Conservation (phyloP, 441 rosid genomes). For the Biscutella laevigata region DNA sequence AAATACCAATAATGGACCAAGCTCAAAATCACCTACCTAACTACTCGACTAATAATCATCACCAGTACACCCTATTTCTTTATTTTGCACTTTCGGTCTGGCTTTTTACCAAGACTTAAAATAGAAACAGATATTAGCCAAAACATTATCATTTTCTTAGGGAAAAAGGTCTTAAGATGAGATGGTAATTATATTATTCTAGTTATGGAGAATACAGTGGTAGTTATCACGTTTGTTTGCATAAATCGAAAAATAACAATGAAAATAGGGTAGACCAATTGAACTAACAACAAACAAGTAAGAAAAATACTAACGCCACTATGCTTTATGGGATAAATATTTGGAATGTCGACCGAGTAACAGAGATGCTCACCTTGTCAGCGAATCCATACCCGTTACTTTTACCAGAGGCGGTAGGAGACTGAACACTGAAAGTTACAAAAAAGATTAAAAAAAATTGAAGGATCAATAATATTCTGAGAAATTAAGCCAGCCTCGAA, state of each 20-base stretch:
- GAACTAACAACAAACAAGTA: neutral
- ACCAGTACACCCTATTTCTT: neutral
- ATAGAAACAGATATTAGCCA: neutral
- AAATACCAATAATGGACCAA: neutral
- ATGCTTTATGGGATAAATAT: neutral
- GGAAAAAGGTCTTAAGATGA: neutral
- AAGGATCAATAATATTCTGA: neutral
- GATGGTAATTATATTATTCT: neutral
- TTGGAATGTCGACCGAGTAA: neutral
- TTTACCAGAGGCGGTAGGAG: conserved; percentile 54
- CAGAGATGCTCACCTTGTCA: conserved; percentile 62
- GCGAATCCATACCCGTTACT: conserved; percentile 93
- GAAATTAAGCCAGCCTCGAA: neutral
- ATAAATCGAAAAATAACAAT: neutral
- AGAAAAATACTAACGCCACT: neutral
- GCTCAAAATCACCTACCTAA: conserved; percentile 2
- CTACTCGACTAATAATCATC: neutral
- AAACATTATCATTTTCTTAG: neutral
- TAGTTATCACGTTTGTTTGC: neutral
- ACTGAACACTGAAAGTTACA: conserved; percentile 47
- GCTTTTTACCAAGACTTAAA: neutral
- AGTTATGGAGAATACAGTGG: neutral
- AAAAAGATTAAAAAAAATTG: neutral
- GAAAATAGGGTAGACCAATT: conserved; percentile 1
- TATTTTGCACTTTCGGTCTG: neutral